These are phyloP conservation scores for Mortierella sp. DNA, from an alignment of 371 early-diverging fungal genomes.

Conservation along the genomic window DNA sequence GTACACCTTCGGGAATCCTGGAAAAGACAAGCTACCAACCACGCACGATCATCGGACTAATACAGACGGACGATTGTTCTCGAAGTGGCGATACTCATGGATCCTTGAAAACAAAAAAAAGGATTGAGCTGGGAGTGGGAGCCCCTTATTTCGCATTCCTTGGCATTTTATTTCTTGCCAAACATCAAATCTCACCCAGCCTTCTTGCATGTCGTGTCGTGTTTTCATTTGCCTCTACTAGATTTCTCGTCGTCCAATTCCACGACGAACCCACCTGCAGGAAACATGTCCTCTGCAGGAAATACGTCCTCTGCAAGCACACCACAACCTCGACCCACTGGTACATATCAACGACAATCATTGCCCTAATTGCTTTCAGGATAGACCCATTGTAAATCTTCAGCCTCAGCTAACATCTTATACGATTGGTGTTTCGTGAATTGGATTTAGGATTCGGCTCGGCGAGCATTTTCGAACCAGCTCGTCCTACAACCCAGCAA, in stretches of 20 bases:
- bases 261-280: slow-evolving; percentile 33
- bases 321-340: slow-evolving; percentile 43
- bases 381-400: neutral
- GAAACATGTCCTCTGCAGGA: slow-evolving; percentile 45
- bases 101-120: slow-evolving; percentile 9
- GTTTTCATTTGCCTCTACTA: neutral
- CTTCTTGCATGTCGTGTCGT: neutral
- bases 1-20: too few relatives aligned
- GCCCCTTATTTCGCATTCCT: slow-evolving; percentile 23
- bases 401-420: neutral
- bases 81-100: neutral
- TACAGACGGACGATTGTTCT: neutral
- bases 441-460: slow-evolving; percentile 37
- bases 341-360: neutral
- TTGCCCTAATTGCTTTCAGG: neutral
- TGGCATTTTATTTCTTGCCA: neutral
- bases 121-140: neutral
- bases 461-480: slow-evolving; percentile 56
- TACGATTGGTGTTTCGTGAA: neutral
- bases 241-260: slow-evolving; percentile 42
- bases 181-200: neutral
- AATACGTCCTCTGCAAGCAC: slow-evolving; percentile 39
- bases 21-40: neutral
- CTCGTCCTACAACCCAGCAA: slow-evolving; percentile 38
- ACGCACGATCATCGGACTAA: too few relatives aligned